These are phyloP conservation scores for Cladophialophora bantiana DNA, from an alignment of 2,329 filamentous ascomycete species.

Conservation along the genomic window DNA sequence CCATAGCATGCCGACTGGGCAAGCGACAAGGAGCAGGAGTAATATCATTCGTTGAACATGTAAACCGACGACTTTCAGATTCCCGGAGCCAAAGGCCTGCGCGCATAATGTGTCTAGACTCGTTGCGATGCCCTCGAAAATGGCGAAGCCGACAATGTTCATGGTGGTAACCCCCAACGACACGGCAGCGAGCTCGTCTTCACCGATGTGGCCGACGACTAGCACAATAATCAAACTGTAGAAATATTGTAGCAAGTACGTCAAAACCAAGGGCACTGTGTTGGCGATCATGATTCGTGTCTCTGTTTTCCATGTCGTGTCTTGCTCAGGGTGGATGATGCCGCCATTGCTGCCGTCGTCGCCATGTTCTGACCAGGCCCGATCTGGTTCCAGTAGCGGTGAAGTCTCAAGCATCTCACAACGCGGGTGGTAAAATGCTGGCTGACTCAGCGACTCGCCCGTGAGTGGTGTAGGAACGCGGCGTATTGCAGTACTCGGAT, in stretches of 20 bases:
- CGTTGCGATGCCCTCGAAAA: slow-evolving; percentile 76
- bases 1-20: slow-evolving; percentile 72
- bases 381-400: slow-evolving; percentile 6
- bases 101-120: slow-evolving; percentile 83
- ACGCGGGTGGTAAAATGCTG: background rate
- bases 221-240: slow-evolving; percentile 74
- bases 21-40: slow-evolving; percentile 69
- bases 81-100: slow-evolving; percentile 83
- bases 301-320: slow-evolving; percentile 27
- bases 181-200: slow-evolving; percentile 65
- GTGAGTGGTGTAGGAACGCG: background rate
- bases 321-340: slow-evolving; percentile 1
- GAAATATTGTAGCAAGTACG: slow-evolving; percentile 74
- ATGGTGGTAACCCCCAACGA: slow-evolving; percentile 72
- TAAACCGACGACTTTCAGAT: slow-evolving; percentile 77
- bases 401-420: slow-evolving; percentile 16
- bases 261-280: slow-evolving; percentile 65
- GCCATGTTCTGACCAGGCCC: background rate
- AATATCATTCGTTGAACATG: slow-evolving; percentile 75
- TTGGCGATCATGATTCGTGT: slow-evolving; percentile 21
- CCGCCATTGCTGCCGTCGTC: background rate
- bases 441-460: background rate
- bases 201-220: slow-evolving; percentile 72
- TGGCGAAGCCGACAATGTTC: slow-evolving; percentile 71
- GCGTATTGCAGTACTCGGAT: background rate